Conservation (phyloP, 495 filamentous ascomycete species). For the Penicillium nucicola region DNA sequence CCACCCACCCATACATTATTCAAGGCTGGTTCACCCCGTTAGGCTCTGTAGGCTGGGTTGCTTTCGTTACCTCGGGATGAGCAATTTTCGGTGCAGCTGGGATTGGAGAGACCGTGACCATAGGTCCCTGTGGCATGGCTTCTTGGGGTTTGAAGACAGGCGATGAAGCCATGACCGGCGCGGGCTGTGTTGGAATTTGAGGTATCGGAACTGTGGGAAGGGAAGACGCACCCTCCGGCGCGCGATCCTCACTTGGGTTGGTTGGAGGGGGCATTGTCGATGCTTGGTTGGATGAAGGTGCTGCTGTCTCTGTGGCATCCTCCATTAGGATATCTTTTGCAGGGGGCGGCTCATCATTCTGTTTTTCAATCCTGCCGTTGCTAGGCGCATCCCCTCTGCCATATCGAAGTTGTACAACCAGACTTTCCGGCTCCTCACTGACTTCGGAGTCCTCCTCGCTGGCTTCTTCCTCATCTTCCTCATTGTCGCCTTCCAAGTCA, state of each 20-base stretch:
- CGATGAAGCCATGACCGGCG: not conserved
- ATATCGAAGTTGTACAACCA: constrained; percentile 65
- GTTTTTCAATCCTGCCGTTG: constrained; percentile 14
- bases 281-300: constrained; percentile 3
- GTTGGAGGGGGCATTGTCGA: not conserved
- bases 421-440: constrained; percentile 52
- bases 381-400: constrained; percentile 29
- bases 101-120: not conserved
- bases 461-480: constrained; percentile 60
- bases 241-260: not conserved
- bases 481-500: constrained; percentile 61
- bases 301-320: not conserved
- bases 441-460: constrained; percentile 57
- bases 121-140: not conserved
- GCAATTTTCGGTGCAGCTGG: not conserved
- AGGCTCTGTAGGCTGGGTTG: not conserved
- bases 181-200: constrained; percentile 1
- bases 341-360: constrained; percentile 21
- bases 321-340: constrained; percentile 14
- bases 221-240: not conserved
- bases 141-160: not conserved
- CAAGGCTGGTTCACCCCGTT: constrained; percentile 10
- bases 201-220: not conserved
- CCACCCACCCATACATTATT: not conserved
- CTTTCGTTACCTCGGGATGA: not conserved